Percentiles rank a stretch among this genome's conserved stretches.
Evolutionary conservation across 225 moss, liverwort and hornwort genomes (phyloP).

Genomic region (Neckera pumila): DNA sequence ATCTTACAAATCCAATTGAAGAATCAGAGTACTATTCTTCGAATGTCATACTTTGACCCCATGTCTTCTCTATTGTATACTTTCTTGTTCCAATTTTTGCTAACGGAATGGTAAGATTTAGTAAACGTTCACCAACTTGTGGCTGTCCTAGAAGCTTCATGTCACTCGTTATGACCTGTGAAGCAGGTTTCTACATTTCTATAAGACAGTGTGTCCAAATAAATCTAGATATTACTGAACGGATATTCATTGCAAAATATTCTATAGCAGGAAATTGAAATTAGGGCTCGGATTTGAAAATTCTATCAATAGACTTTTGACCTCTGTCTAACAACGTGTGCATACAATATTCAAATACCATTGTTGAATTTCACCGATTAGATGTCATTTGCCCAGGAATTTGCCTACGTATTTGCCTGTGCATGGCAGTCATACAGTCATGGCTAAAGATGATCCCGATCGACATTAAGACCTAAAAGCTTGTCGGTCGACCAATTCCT

Average conservation of each 20-base stretch:
- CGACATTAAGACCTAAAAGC: no score
- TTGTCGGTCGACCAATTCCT: neutral
- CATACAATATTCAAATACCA: neutral
- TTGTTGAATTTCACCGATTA: neutral
- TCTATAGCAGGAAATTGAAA: neutral
- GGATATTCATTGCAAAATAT: neutral
- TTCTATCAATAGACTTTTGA: neutral
- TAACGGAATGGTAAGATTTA: neutral
- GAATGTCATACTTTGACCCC: neutral
- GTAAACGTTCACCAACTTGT: neutral
- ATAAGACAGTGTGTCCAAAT: neutral
- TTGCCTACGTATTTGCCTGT: neutral
- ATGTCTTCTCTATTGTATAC: neutral
- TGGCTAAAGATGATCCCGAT: neutral
- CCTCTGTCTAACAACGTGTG: neutral
- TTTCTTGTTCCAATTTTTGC: neutral
- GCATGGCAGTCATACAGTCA: neutral
- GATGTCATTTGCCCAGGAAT: neutral
- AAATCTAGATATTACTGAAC: neutral
- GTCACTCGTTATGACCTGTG: neutral
- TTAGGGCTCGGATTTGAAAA: neutral
- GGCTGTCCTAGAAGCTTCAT: neutral
- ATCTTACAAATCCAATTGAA: neutral
- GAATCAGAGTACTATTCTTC: no score
- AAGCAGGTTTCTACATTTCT: neutral